Evolutionary conservation across 2,329 filamentous ascomycete species (phyloP), one percentile per base, ranked within the genome.

Genomic region (Thelonectria olida): DNA sequence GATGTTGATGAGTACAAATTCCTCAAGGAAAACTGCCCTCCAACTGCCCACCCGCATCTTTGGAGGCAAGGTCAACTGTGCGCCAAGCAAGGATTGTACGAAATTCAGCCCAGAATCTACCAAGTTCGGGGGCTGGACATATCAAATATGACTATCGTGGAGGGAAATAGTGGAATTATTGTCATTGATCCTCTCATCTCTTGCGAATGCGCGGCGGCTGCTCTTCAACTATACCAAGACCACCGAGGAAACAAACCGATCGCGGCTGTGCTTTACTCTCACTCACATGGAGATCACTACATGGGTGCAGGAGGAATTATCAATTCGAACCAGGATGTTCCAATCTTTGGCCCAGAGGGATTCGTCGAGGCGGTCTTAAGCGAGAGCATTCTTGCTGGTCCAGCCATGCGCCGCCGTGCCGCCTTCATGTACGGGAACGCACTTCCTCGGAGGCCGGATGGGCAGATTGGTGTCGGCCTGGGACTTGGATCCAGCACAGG

Each of bases 361-460:
- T 81, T 81, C 55, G 68, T 80, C 27, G 75, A 79, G 34, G 70
- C 74, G 3, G 73, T 73, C 9, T 63, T 77, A 7, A 75, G 71
- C 39, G 80, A 82, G 62, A 81, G 76, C 58, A 70, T 81, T 25
- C 70, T 75, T 34, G 74, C 73, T 1, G 79, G 80, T 1, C 65
- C 72, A 0, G 75, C 77, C 5, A 81, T 81, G 79, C 50, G 66
- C n/a, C 68, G 71, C 3, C 73, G 79, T 4, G 74, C 73, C 1
- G 70, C 67, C 2, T 80, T 72, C 57, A 81, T 81, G 78, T 81
- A 80, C 61, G 79, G 80, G 1, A 64, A 62, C 22, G 62, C 66
- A 0, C 64, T 81, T 1, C 61, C 67, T 1, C 66, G 67, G 5
- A 62, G 61, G 1, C 68, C 78, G 0, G 56, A 50, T 0, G 78